Evolutionary conservation across 1,284 basidiomycete genomes (phyloP).

Genomic region (Anthracocystis setariae): DNA sequence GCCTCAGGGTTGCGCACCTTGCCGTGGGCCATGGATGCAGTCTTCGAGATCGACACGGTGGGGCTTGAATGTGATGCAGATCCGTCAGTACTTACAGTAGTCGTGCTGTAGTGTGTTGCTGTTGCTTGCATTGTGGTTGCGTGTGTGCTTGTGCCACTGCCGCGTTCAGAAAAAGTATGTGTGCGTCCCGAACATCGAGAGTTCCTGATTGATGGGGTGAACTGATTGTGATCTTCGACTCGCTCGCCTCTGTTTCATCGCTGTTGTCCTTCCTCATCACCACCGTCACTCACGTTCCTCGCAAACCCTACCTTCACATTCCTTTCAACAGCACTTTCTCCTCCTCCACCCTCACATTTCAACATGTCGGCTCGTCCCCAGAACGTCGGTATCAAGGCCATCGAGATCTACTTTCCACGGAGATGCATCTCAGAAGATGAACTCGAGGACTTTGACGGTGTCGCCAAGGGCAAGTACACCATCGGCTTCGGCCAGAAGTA

Average conservation of each 20-base stretch:
- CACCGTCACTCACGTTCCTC: slow-evolving; percentile 3
- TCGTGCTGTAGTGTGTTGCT: slow-evolving; percentile 7
- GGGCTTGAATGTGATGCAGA: slow-evolving; percentile 2
- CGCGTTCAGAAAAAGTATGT: not conserved
- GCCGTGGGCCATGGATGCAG: not conserved
- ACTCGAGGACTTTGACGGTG: slow-evolving; percentile 90
- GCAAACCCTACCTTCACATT: slow-evolving; percentile 27
- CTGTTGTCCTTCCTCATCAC: slow-evolving; percentile 1
- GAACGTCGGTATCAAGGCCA: slow-evolving; percentile 89
- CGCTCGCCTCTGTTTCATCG: not conserved
- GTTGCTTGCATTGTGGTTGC: not conserved
- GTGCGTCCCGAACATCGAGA: not conserved
- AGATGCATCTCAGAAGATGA: slow-evolving; percentile 70
- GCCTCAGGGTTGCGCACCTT: no score
- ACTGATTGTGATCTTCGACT: not conserved
- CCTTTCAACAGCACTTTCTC: slow-evolving; percentile 6
- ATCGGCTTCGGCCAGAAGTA: slow-evolving; percentile 97
- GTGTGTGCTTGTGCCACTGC: slow-evolving; percentile 9
- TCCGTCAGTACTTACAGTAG: no score
- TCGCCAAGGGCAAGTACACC: slow-evolving; percentile 96
- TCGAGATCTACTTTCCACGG: slow-evolving; percentile 93
- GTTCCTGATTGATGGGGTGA: not conserved
- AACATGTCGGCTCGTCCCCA: slow-evolving; percentile 74
- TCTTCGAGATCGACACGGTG: not conserved
- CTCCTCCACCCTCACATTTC: slow-evolving; percentile 13